Conservation (phyloP, 164 flowering plant species). For the Vitis labrusca region DNA sequence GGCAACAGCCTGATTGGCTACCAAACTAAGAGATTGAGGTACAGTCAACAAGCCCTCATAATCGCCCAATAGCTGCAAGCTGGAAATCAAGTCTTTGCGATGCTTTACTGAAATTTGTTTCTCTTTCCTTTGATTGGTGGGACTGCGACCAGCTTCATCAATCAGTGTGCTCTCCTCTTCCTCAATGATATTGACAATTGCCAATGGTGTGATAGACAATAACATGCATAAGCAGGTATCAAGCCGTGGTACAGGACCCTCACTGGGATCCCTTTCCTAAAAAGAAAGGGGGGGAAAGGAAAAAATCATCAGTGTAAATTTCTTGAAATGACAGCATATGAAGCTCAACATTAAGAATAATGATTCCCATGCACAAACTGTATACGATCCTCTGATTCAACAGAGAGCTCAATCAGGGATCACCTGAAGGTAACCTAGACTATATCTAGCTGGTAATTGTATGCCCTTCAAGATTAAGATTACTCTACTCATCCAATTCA, state of each 20-base stretch:
- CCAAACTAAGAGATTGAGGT: slow-evolving; percentile 64
- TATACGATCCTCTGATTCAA: neutral
- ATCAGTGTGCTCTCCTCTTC: slow-evolving; percentile 66
- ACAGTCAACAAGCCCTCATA: slow-evolving; percentile 72
- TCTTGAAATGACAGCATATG: neutral
- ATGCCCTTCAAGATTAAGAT: neutral
- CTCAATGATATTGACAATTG: slow-evolving; percentile 70
- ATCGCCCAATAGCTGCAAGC: slow-evolving; percentile 77
- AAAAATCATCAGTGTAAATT: neutral
- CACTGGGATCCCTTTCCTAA: slow-evolving; percentile 91
- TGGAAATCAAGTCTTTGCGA: slow-evolving; percentile 59
- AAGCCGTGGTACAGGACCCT: slow-evolving; percentile 90
- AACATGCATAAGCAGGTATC: slow-evolving; percentile 84
- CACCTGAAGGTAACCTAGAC: neutral
- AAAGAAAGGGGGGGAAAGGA: neutral
- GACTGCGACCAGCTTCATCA: slow-evolving; percentile 37
- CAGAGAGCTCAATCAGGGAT: neutral
- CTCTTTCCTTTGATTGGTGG: slow-evolving; percentile 38
- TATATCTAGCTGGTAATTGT: neutral
- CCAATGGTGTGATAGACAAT: slow-evolving; percentile 70
- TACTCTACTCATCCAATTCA: too few species aligned
- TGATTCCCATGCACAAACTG: neutral
- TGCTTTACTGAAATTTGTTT: slow-evolving; percentile 47
- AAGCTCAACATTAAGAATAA: slow-evolving; percentile 6
- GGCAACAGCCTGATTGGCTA: slow-evolving; percentile 94